These are phyloP conservation scores for Phialophora macrospora DNA, from an alignment of 2,329 filamentous ascomycete species.

Conservation along the genomic window DNA sequence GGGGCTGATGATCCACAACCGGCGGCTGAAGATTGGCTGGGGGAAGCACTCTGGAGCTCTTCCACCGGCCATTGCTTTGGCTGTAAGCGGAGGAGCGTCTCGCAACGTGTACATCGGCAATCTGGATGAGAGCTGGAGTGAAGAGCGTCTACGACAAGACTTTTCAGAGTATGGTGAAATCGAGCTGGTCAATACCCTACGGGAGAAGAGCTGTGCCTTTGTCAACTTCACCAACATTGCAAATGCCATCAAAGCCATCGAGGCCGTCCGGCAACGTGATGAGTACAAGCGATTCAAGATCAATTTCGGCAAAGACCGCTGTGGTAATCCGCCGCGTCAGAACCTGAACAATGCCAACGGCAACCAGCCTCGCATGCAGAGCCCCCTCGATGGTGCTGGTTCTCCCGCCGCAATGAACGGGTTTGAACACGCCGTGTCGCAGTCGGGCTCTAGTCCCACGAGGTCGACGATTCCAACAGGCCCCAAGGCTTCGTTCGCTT, in stretches of 20 bases:
- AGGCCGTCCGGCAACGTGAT: slow-evolving; percentile 89
- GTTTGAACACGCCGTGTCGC: slow-evolving; percentile 59
- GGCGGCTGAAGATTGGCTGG: slow-evolving; percentile 97
- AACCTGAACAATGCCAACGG: slow-evolving; percentile 66
- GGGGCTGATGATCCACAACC: slow-evolving; percentile 98
- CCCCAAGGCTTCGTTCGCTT: slow-evolving; percentile 57
- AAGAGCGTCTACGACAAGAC: slow-evolving; percentile 92
- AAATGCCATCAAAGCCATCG: slow-evolving; percentile 98
- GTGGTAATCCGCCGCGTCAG: slow-evolving; percentile 93
- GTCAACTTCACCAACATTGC: slow-evolving; percentile 99
- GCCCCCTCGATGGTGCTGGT: slow-evolving; percentile 57
- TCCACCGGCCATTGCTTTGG: slow-evolving; percentile 91
- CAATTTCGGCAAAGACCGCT: slow-evolving; percentile 98
- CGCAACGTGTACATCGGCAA: slow-evolving; percentile 98
- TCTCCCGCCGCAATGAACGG: slow-evolving; percentile 64
- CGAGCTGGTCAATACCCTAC: slow-evolving; percentile 91
- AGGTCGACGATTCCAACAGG: slow-evolving; percentile 59
- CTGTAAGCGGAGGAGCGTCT: slow-evolving; percentile 95
- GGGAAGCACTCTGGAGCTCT: slow-evolving; percentile 98
- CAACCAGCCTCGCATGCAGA: slow-evolving; percentile 68
- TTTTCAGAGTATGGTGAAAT: slow-evolving; percentile 98
- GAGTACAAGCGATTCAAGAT: slow-evolving; percentile 99
- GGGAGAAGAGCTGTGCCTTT: slow-evolving; percentile 99
- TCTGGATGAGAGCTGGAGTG: slow-evolving; percentile 94
- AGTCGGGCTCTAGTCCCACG: slow-evolving; percentile 66